Conservation (phyloP, 495 filamentous ascomycete genomes). For the Daldinia loculata region DNA sequence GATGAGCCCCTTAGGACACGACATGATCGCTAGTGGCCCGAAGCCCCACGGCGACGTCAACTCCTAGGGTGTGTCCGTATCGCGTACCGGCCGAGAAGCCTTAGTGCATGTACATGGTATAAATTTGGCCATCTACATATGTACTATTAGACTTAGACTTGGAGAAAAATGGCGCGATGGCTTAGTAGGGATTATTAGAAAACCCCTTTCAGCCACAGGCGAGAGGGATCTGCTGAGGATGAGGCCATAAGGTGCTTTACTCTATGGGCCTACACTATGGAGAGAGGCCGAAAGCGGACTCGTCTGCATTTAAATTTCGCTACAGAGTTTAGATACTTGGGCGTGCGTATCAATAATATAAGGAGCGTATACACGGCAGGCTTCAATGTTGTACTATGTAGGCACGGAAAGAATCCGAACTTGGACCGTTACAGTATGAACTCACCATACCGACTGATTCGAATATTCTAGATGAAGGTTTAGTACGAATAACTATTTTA, state of each 20-base stretch:
- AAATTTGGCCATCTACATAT: background rate
- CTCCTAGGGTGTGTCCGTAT: conserved; percentile 28
- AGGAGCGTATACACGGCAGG: conserved; percentile 23
- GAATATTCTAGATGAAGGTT: conserved; percentile 9
- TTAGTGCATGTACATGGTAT: background rate
- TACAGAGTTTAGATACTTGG: conserved; percentile 6
- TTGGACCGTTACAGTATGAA: background rate
- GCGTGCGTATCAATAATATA: conserved; percentile 31
- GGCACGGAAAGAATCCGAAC: conserved; percentile 16
- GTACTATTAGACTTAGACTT: conserved; percentile 6
- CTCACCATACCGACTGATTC: conserved; percentile 15
- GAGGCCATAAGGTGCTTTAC: conserved; percentile 25
- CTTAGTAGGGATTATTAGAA: conserved; percentile 27
- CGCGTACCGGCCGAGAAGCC: conserved; percentile 14
- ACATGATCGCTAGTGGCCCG: conserved; percentile 33
- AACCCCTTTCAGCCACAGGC: conserved; percentile 29
- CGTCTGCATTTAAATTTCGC: conserved; percentile 7
- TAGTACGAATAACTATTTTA: background rate
- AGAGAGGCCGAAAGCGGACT: conserved; percentile 34
- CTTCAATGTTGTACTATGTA: conserved; percentile 14
- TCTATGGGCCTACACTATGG: conserved; percentile 25
- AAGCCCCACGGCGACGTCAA: conserved; percentile 20
- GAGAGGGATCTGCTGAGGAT: conserved; percentile 31
- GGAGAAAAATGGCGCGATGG: conserved; percentile 28
- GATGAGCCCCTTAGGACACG: conserved; percentile 26